Evolutionary conservation across 1,139 yeast species (phyloP), one percentile per base, ranked within the genome.

Genomic region (Sugiyamaella pinicola): DNA sequence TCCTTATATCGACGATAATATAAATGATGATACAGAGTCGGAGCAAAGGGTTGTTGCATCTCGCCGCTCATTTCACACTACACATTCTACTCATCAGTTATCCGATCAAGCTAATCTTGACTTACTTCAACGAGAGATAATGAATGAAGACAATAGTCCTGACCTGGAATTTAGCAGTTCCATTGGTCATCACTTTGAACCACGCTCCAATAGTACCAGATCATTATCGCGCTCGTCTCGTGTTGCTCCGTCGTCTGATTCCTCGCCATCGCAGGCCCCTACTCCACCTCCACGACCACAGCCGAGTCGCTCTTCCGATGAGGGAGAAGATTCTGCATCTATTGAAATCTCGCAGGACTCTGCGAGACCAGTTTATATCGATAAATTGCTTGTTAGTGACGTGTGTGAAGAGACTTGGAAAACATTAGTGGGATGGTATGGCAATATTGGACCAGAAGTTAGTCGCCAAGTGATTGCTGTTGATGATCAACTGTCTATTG

Each of bases 371-470:
- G 18, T 15, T 21, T 7, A 8, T 24, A 41, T 41, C 22, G 45
- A 41, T 12, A 3, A n/a, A 9, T 22, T 19, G 4, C 13, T 15
- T 8, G 47, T 31, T 12, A 15, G 31, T 6, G 39, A 31, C 13
- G 15, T 31, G 4, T 21, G 22, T 10, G 40, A 33, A 31, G 13
- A 31, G 19, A n/a, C 38, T 9, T 50, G 53, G 53, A 31, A 33
- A 7, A 9, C 26, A 3, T 18, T 50, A 31, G 46, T 31, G 2
- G 28, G 24, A 22, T 50, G 53, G 53, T 50, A 50, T 21, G 38
- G 46, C 10, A 40, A n/a, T 13, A 12, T 22, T 15, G 49, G 49
- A 18, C 44, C 48, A 12, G 46, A 28, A 21, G 35, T 50, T 9
- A 18, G 22, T 18, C 49, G 53, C 6, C 44, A 22, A n/a, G 49